Evolutionary conservation across 179 eudicot species (phyloP).

Genomic region (Beta lomatogona): DNA sequence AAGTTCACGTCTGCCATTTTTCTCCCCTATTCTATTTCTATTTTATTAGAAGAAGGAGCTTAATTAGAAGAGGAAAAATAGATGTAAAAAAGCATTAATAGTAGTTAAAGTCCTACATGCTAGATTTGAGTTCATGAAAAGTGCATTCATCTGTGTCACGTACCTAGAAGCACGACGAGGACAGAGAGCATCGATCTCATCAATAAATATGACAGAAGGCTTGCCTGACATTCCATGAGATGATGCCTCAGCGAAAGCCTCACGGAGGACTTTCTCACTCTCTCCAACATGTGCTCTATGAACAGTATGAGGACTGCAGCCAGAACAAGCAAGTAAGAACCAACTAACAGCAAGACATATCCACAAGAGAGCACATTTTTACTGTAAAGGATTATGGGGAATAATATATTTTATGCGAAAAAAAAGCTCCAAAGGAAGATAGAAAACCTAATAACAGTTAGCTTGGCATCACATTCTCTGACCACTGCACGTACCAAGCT

Average conservation of each 20-base stretch:
- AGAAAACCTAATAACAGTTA: constrained; percentile 68
- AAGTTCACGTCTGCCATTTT: not conserved
- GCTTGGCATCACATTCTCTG: constrained; percentile 83
- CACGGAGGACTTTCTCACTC: constrained; percentile 84
- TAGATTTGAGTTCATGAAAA: not conserved
- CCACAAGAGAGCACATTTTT: constrained; percentile 3
- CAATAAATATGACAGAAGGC: constrained; percentile 86
- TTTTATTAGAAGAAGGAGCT: not conserved
- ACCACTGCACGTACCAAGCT: constrained; percentile 97
- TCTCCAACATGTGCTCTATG: constrained; percentile 87
- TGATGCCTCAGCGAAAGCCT: constrained; percentile 84
- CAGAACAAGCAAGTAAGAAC: constrained; percentile 19
- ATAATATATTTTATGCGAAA: not conserved
- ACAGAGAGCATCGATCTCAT: constrained; percentile 94
- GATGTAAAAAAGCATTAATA: not conserved
- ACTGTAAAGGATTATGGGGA: not conserved
- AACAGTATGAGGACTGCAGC: constrained; percentile 88
- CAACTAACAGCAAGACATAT: not conserved
- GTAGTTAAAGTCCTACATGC: not conserved
- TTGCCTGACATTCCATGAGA: constrained; percentile 66
- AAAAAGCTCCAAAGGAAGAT: constrained; percentile 10
- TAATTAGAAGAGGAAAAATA: not conserved
- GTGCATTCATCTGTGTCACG: constrained; percentile 3
- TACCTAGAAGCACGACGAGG: constrained; percentile 88
- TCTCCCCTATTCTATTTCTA: not conserved